Base-by-base conservation (phyloP, 1,284 basidiomycete genomes). In the Moesziomyces aphidis region DNA sequence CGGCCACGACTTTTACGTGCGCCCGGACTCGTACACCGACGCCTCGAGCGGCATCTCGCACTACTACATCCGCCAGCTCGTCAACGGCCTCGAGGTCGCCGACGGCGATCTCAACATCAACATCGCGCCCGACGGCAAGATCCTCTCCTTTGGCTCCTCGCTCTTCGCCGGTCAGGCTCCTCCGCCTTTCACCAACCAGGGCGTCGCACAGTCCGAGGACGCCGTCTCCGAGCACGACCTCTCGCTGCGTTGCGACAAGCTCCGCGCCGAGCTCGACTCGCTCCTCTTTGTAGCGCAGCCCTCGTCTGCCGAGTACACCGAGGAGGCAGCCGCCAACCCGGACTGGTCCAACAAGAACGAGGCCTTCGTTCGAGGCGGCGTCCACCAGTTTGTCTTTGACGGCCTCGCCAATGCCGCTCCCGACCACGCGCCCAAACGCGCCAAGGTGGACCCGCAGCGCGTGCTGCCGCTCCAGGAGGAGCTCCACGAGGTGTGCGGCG, bases 41-140 rank as follows among this genome's bases (percentile, higher is more conserved):
- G 58, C 62, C 7, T 59, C 57, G 23, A 73, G 73, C 44, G 78
- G 77, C 22, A 67, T 80, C 48, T 73, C 63, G 47, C 68, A 76
- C 64, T 73, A 73, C 67, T 80, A 67, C 50, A 48, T 80, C 28
- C 75, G 74, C 36, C 78, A 80, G 60, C 61, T 66, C 43, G 61
- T 80, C 59, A 76, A 80, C 47, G 78, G 78, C 8, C 60, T 80
- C 46, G 64, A 74, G 43, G 76, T 80, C 1, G 71, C 68, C 26
- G 77, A 80, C 43, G 76, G 64, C 51, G 77, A 77, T 57, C 68
- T 80, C 53, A 77, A 80, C 60, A 66, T 76, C 58, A 76, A 76
- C 51, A 68, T 76, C 24, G 67, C 63, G 19, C 60, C 66, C 31
- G 42, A 67, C 31, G 78, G 78, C 66, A 66, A 78, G 53, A 60